Evolutionary conservation across 805 yeast genomes (phyloP), one percentile per base, ranked within the genome.

Genomic region (Metschnikowia lachancei): DNA sequence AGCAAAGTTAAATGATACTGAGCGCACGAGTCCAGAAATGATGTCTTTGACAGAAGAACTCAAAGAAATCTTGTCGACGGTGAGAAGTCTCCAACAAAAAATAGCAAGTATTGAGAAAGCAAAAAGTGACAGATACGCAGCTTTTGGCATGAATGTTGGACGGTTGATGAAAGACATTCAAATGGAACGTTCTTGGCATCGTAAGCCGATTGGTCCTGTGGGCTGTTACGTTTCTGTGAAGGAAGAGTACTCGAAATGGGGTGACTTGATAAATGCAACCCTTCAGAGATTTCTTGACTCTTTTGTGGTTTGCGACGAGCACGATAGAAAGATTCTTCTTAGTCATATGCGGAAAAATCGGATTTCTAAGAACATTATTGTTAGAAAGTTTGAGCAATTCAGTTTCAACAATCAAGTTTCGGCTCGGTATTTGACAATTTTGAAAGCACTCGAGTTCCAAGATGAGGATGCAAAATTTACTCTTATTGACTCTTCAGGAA

Each of bases 131-230:
- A 62, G 73, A 61, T 65, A 69, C 36, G 70, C 74, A 11, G 77
- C 82, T 1, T 84, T 81, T 71, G 85, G 83, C 7, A 51, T 50
- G 1, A 65, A 67, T 5, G 74, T 81, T 59, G 64, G 63, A 8
- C 40, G 47, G 2, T 58, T 83, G 6, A 54, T 82, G 19, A 52
- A 58, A 3, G 77, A 68, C 4, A 75, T 53, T 17, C 67, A 67
- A 12, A 39, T 45, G 6, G 54, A 44, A n/a, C 39, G 33, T 2
- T 43, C 49, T 7, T 72, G 75, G 72, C 73, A 72, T 14, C 56
- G 62, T 2, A 58, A 58, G 30, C 95, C 96, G 0, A 63, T 84
- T 14, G 98, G 98, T 0, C 99, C 99, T 0, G 52, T 92, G 2
- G 97, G 96, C 1, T 53, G 72, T 3, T 66, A 67, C 49, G 70